Conservation (phyloP, 257 asterid species). For the Knoxia roxburghii region DNA sequence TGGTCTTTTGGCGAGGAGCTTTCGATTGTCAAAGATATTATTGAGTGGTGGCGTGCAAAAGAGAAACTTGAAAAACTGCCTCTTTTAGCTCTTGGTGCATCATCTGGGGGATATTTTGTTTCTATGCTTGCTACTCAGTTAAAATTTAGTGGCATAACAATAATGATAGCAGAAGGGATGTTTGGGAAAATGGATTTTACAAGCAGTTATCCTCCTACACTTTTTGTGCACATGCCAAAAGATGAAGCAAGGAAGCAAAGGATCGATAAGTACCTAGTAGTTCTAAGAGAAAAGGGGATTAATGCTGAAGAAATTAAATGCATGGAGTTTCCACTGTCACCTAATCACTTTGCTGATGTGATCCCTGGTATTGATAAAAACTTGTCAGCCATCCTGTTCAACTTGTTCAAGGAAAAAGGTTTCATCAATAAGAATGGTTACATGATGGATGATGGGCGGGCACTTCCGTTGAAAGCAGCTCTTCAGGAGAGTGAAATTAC, state of each 20-base stretch:
- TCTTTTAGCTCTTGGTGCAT: conserved; percentile 80
- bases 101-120: conserved; percentile 92
- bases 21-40: conserved; percentile 43
- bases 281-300: conserved; percentile 57
- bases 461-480: conserved; percentile 61
- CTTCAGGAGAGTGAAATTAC: conserved; percentile 45
- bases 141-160: conserved; percentile 44
- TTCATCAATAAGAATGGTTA: conserved; percentile 65
- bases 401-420: conserved; percentile 56
- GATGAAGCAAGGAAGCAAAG: conserved; percentile 57
- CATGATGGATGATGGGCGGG: conserved; percentile 86
- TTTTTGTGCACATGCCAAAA: conserved; percentile 97
- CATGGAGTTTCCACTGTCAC: conserved; percentile 67
- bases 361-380: conserved; percentile 49
- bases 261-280: conserved; percentile 49
- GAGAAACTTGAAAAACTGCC: conserved; percentile 58
- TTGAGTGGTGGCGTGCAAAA: conserved; percentile 59
- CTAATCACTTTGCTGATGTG: conserved; percentile 55
- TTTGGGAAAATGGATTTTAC: conserved; percentile 48
- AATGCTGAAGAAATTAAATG: conserved; percentile 66
- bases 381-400: conserved; percentile 42
- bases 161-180: conserved; percentile 92
- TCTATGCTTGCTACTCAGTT: conserved; percentile 62
- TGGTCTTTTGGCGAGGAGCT: conserved; percentile 77
- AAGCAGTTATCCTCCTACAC: conserved; percentile 63